Evolutionary conservation across 192 early-diverging fungal species (phyloP), one percentile per base, ranked within the genome.

Genomic region (Gigaspora rosea): DNA sequence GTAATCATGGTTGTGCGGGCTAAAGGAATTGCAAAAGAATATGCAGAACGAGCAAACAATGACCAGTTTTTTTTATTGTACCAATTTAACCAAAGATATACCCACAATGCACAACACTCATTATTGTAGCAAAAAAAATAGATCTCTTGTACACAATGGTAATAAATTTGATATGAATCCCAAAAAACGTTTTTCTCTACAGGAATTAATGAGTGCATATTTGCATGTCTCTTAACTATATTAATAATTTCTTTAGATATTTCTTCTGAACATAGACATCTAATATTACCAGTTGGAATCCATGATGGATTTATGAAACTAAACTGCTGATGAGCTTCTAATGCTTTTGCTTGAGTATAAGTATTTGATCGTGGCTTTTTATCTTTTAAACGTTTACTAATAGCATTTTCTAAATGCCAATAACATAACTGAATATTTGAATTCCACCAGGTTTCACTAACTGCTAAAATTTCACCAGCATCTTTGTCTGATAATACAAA

Each of bases 181-280:
- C 27, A n/a, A 41, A 36, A 71, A 71, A 35, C 52, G 32, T 71
- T 36, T 71, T 52, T 71, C 11, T 9, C 20, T 50, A 71, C 11
- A 46, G 9, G 57, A 2, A 71, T 54, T 18, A 71, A 8, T 51
- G 49, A 22, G 4, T 71, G 69, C 22, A 71, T 27, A n/a, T 13
- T 73, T n/a, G 71, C 71, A 73, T 73, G n/a, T 46, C 32, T 41
- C 58, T 73, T 73, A 27, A 73, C 0, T 22, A 73, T 73, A 46
- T n/a, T 73, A 46, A 57, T 10, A 59, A 73, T 12, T 61, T 73
- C 41, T 22, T 59, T 73, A 4, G 35, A n/a, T 36, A 46, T 73
- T 7, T 73, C 57, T 10, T 73, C 18, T 59, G 51, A 4, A 22
- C 15, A 73, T 46, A 59, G 2, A 22, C 35, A 36, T 46, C 36